These are phyloP conservation scores for Myxozyma melibiosi DNA, from an alignment of 805 yeast genomes.

Conservation along the genomic window DNA sequence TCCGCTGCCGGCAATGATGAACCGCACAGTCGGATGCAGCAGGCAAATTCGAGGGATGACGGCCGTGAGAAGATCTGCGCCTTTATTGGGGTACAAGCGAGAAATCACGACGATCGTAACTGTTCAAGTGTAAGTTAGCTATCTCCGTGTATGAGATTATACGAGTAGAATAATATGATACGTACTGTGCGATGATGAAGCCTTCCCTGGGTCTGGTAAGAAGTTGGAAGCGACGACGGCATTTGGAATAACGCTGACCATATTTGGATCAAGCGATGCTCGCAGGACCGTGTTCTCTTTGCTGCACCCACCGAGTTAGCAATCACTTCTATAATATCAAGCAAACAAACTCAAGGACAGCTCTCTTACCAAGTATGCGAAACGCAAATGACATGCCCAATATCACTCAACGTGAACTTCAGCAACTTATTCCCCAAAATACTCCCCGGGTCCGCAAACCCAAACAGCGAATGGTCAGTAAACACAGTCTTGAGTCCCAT, in stretches of 20 bases:
- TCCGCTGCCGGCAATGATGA: constrained; percentile 94
- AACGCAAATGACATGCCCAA: constrained; percentile 94
- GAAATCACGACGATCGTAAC: constrained; percentile 89
- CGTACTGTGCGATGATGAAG: constrained; percentile 44
- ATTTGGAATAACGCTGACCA: constrained; percentile 90
- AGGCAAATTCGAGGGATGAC: constrained; percentile 82
- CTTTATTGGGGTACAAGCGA: constrained; percentile 91
- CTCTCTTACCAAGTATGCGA: constrained; percentile 74
- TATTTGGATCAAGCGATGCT: constrained; percentile 74
- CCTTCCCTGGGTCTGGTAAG: constrained; percentile 43
- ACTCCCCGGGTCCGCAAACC: constrained; percentile 82
- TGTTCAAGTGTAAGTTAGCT: not conserved
- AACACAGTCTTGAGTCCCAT: constrained; percentile 92
- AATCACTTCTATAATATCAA: not conserved
- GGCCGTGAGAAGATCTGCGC: constrained; percentile 84
- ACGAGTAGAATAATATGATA: not conserved
- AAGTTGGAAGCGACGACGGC: constrained; percentile 92
- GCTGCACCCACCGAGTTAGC: constrained; percentile 42
- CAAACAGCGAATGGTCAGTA: constrained; percentile 95
- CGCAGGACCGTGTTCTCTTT: constrained; percentile 93
- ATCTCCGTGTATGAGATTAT: not conserved
- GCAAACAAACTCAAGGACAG: not conserved
- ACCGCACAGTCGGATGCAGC: constrained; percentile 62
- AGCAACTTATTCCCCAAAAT: constrained; percentile 84
- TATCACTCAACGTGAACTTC: constrained; percentile 79